Base-by-base conservation (phyloP, 345 rosid species). In the Theobroma cacao region DNA sequence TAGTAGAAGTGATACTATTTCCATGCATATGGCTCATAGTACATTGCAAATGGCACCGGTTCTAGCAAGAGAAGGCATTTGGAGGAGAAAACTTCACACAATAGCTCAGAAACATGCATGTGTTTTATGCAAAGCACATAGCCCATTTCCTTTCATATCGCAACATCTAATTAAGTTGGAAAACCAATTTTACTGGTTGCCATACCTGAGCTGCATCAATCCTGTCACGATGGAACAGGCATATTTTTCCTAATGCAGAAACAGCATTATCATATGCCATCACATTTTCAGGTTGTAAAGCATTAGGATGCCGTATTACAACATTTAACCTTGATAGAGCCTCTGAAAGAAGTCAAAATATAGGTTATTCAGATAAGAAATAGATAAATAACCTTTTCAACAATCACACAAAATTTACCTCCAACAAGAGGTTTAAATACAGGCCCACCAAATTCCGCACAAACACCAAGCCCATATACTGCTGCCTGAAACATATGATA, bases 211-310 rank as follows among this genome's bases (percentile, higher is more conserved):
- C 84, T 48, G 99, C 85, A 84, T 97, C 94, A 22, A 97, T 86
- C 78, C 93, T 88, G 77, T 88, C 97, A 24, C 98, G 97, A 84
- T 94, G 95, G 80, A 86, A 93, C 78, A 90, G 93, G 81, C 98
- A 94, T 80, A 94, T 92, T 88, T 97, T 97, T 83, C 99, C 99
- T 69, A 97, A 88, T 65, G 99, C 97, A 28, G 99, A 97, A 78
- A 97, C 99, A 81, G 99, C 99, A 89, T 97, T 97, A 82, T 97
- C 99, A 88, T 94, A 93, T 76, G 96, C 99, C 99, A 94, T 94
- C 55, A 93, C 79, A 80, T 94, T 91, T 82, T 94, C 99, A 59
- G 98, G 63, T 74, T 90, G 91, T 86, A 86, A 81, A 26, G 99
- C 95, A 80, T 86, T 91, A 60, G 98, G 95, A 77, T 89, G 90